Conservation (phyloP, 2,329 filamentous ascomycete species). For the Setomelanomma holmii region DNA sequence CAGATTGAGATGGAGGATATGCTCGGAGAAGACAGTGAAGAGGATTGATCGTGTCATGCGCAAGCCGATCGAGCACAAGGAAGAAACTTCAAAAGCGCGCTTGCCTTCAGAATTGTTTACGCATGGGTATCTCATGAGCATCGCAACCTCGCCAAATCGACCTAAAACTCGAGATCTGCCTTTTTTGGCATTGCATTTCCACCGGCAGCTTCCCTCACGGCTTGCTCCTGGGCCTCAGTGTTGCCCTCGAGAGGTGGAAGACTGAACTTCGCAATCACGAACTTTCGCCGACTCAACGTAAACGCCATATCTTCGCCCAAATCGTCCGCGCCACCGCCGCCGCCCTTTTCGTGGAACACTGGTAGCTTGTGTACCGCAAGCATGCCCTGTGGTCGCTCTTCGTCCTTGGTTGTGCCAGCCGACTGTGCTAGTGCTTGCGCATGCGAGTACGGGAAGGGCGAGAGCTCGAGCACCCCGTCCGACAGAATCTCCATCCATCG, state of each 20-base stretch:
- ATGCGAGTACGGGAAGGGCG: constrained; percentile 70
- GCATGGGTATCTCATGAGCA: constrained; percentile 8
- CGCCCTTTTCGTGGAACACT: constrained; percentile 85
- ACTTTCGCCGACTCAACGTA: constrained; percentile 80
- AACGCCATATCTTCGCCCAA: constrained; percentile 89
- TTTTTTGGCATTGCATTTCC: constrained; percentile 61
- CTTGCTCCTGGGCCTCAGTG: constrained; percentile 63
- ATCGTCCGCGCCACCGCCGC: constrained; percentile 69
- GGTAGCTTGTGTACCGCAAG: constrained; percentile 83
- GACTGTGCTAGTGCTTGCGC: constrained; percentile 57
- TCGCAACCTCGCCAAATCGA: neutral
- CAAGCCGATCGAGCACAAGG: too few relatives aligned
- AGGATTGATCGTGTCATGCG: constrained; percentile 8
- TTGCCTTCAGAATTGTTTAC: too few relatives aligned
- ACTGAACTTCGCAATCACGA: constrained; percentile 87
- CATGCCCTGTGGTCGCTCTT: constrained; percentile 85
- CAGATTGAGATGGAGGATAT: constrained; percentile 70
- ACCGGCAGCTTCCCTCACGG: constrained; percentile 41
- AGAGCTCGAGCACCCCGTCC: constrained; percentile 87
- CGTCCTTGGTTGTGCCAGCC: constrained; percentile 62
- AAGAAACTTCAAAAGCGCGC: too few relatives aligned
- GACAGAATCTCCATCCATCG: constrained; percentile 85
- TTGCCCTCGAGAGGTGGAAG: constrained; percentile 86
- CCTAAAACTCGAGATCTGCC: constrained; percentile 71
- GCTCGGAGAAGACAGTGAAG: constrained; percentile 53